Evolutionary conservation across 495 filamentous ascomycete species (phyloP).

Genomic region (Xylaria longipes): DNA sequence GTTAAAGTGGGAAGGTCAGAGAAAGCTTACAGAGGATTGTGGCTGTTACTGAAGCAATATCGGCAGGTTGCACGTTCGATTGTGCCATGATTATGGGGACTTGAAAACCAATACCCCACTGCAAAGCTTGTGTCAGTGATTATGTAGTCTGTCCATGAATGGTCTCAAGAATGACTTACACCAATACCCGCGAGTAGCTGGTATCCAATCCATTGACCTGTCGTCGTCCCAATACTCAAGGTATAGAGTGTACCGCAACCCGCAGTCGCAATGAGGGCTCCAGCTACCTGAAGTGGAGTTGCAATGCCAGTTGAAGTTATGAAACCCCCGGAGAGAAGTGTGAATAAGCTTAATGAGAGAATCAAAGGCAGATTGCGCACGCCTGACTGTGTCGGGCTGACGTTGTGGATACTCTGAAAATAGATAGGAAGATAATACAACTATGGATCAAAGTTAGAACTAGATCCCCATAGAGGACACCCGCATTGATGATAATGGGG

Average conservation of each 20-base stretch:
- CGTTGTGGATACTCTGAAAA: conserved; percentile 61
- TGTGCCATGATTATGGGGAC: conserved; percentile 59
- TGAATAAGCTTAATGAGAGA: conserved; percentile 40
- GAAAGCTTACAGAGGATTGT: conserved; percentile 58
- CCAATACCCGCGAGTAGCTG: conserved; percentile 66
- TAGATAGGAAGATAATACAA: conserved; percentile 68
- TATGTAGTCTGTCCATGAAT: too few relatives aligned
- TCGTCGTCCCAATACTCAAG: conserved; percentile 43
- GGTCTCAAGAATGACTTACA: too few relatives aligned
- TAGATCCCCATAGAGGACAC: too few relatives aligned
- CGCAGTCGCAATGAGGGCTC: conserved; percentile 34
- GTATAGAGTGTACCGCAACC: conserved; percentile 53
- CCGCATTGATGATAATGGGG: too few relatives aligned
- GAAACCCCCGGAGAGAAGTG: conserved; percentile 41
- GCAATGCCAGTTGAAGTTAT: conserved; percentile 43
- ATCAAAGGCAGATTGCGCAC: conserved; percentile 61
- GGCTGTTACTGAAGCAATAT: conserved; percentile 62
- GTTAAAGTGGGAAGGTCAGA: not conserved
- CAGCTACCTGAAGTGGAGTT: conserved; percentile 44
- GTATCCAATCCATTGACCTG: conserved; percentile 64
- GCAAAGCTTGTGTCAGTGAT: too few relatives aligned
- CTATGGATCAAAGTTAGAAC: not conserved
- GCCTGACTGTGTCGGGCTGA: conserved; percentile 55
- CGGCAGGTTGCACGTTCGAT: conserved; percentile 50
- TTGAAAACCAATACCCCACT: conserved; percentile 60